Evolutionary conservation across 352 stramenopile genomes (phyloP).

Genomic region (Nothophytophthora sp.): DNA sequence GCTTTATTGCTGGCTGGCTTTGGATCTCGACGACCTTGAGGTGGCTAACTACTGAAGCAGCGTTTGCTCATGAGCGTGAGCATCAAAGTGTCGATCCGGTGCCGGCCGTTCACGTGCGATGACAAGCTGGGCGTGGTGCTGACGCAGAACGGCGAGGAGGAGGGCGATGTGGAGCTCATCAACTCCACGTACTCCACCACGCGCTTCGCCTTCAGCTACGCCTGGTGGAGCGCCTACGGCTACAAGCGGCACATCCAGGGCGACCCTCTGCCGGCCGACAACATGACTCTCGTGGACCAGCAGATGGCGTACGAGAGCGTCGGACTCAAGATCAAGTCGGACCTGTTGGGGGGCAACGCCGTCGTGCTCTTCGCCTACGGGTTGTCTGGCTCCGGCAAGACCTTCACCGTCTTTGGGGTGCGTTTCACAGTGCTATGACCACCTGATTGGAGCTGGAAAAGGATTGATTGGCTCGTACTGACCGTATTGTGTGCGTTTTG

Average conservation of each 20-base stretch:
- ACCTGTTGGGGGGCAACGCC: conserved; percentile 91
- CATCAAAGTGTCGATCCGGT: conserved; percentile 90
- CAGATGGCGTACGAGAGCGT: conserved; percentile 88
- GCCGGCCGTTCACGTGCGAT: conserved; percentile 88
- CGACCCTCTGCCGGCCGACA: conserved; percentile 54
- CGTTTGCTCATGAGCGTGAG: conserved; percentile 75
- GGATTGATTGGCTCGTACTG: too few relatives aligned
- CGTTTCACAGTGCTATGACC: conserved; percentile 3
- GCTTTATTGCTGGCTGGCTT: too few relatives aligned
- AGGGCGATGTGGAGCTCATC: conserved; percentile 92
- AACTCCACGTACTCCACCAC: conserved; percentile 94
- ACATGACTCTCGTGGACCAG: conserved; percentile 92
- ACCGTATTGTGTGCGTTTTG: too few relatives aligned
- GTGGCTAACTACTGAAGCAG: background rate
- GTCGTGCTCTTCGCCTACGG: conserved; percentile 95
- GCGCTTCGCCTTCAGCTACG: conserved; percentile 92
- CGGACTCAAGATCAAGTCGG: conserved; percentile 91
- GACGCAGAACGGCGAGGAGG: conserved; percentile 90
- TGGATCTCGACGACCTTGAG: background rate
- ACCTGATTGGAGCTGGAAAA: too few relatives aligned
- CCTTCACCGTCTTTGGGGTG: conserved; percentile 93
- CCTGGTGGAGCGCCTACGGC: conserved; percentile 94
- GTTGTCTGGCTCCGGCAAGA: conserved; percentile 92
- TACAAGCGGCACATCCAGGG: conserved; percentile 88
- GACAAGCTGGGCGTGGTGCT: conserved; percentile 93